These are phyloP conservation scores for Brassica rapa DNA, from an alignment of 345 rosid species.

Conservation along the genomic window DNA sequence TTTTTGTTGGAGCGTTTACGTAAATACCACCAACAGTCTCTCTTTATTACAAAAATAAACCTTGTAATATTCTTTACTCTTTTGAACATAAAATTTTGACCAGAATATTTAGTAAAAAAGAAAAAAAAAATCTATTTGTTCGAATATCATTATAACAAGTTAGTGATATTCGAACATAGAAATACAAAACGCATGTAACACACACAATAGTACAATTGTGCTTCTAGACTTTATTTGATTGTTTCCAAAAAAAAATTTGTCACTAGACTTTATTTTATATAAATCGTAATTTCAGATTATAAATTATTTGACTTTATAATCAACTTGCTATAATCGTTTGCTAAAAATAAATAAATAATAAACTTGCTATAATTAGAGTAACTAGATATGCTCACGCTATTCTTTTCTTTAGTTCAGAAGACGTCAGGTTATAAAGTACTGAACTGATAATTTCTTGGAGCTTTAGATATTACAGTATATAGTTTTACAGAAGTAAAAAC, in stretches of 20 bases:
- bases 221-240: not conserved
- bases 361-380: constrained; percentile 25
- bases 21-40: constrained; percentile 9
- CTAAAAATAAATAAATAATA: too few species aligned
- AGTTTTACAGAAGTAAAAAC: constrained; percentile 8
- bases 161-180: too few species aligned
- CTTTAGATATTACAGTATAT: not conserved
- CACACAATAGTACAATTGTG: not conserved
- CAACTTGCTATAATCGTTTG: constrained; percentile 24
- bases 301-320: not conserved
- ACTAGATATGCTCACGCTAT: not conserved
- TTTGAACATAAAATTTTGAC: not conserved
- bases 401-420: constrained; percentile 9
- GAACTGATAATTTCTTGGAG: constrained; percentile 29
- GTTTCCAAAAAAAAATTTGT: not conserved
- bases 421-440: constrained; percentile 15
- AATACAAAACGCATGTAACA: too few species aligned
- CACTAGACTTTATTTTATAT: not conserved
- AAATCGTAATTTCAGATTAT: not conserved
- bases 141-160: too few species aligned
- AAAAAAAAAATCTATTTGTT: not conserved
- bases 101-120: too few species aligned
- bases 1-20: constrained; percentile 4
- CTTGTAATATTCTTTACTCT: constrained; percentile 17
- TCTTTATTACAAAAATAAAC: constrained; percentile 24